These are phyloP conservation scores for Sisymbrium altissimum DNA, from an alignment of 345 rosid genomes.

Conservation along the genomic window DNA sequence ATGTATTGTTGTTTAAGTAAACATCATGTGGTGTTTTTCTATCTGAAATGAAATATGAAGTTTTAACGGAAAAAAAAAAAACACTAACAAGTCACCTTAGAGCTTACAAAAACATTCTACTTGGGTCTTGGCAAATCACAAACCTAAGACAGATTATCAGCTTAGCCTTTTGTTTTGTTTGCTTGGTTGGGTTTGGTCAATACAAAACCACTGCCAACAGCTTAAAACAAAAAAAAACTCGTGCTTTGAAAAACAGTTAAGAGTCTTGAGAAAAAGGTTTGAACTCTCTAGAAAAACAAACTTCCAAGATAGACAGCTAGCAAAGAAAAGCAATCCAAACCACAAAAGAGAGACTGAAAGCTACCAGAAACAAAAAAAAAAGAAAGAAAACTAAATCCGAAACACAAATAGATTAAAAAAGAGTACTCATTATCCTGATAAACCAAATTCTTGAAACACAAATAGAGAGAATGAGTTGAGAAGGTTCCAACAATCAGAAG, in stretches of 20 bases:
- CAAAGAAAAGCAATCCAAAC: not conserved
- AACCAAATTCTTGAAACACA: not conserved
- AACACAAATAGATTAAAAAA: not conserved
- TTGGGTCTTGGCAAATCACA: not conserved
- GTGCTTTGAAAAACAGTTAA: too few species aligned
- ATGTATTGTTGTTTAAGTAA: not conserved
- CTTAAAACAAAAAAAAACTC: not conserved
- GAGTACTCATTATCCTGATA: not conserved
- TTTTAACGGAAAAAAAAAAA: not conserved
- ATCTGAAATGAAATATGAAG: conserved; percentile 4
- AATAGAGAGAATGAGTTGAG: conserved; percentile 12
- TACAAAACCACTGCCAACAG: conserved; percentile 10
- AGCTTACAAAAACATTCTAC: not conserved
- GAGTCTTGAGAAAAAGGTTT: not conserved
- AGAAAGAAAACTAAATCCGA: too few species aligned
- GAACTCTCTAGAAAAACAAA: not conserved
- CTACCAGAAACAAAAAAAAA: not conserved
- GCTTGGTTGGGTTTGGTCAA: not conserved
- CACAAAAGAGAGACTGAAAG: not conserved
- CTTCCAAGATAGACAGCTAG: not conserved
- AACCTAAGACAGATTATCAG: not conserved
- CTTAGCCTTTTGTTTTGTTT: too few species aligned
- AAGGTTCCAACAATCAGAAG: not conserved
- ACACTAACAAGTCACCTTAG: not conserved
- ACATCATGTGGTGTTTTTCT: not conserved